Conservation (phyloP, 495 filamentous ascomycete species). For the Rostrohypoxylon terebratum region DNA sequence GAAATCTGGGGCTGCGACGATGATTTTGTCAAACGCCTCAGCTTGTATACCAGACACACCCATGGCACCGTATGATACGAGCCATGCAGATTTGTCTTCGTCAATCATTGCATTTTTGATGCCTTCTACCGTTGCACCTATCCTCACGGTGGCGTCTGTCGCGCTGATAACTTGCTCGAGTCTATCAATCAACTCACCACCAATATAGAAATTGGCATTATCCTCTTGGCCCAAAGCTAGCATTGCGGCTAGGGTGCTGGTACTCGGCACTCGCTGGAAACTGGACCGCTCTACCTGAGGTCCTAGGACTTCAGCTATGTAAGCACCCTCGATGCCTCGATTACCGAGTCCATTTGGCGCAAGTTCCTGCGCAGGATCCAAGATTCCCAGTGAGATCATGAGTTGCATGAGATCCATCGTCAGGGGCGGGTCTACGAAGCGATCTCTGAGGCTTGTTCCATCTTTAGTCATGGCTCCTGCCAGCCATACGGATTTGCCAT, state of each 20-base stretch:
- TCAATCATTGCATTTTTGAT: slow-evolving; percentile 18
- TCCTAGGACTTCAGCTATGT: slow-evolving; percentile 54
- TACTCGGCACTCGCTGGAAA: slow-evolving; percentile 35
- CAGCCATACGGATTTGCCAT: slow-evolving; percentile 39
- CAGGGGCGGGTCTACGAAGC: slow-evolving; percentile 29
- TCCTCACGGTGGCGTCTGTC: slow-evolving; percentile 18
- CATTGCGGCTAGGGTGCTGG: slow-evolving; percentile 33
- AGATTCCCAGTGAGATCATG: slow-evolving; percentile 31
- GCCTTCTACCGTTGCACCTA: slow-evolving; percentile 33
- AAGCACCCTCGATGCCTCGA: slow-evolving; percentile 36
- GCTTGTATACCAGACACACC: not conserved
- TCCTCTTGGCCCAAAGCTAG: slow-evolving; percentile 43
- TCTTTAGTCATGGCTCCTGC: slow-evolving; percentile 29
- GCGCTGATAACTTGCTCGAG: slow-evolving; percentile 38
- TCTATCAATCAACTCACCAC: slow-evolving; percentile 40
- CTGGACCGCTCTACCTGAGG: slow-evolving; percentile 64
- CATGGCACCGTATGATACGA: slow-evolving; percentile 25
- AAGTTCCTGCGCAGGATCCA: slow-evolving; percentile 21
- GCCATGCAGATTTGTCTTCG: slow-evolving; percentile 36
- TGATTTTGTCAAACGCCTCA: slow-evolving; percentile 46
- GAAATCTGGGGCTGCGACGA: slow-evolving; percentile 38
- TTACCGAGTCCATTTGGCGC: slow-evolving; percentile 17
- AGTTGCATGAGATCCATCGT: slow-evolving; percentile 27
- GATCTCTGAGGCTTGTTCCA: slow-evolving; percentile 23
- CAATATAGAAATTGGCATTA: slow-evolving; percentile 33